Evolutionary conservation across 768 basidiomycete genomes (phyloP).

Genomic region (Auriscalpium vulgare): DNA sequence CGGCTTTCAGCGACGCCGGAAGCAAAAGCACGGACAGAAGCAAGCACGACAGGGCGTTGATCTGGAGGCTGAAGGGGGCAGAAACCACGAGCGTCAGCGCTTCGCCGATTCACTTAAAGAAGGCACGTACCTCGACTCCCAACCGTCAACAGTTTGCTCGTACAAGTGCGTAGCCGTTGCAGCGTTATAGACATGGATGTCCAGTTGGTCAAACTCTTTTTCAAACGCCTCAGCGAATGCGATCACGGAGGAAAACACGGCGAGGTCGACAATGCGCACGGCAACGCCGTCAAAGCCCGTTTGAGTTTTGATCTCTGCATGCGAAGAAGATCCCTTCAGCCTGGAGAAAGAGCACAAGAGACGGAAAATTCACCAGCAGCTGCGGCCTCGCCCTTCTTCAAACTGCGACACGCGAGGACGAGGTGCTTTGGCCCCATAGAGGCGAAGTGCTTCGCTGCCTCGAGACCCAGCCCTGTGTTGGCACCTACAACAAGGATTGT

Average conservation of each 20-base stretch:
- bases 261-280: conserved; percentile 19
- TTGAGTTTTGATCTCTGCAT: conserved; percentile 13
- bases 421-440: conserved; percentile 34
- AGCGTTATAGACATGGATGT: conserved; percentile 20
- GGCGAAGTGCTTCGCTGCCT: conserved; percentile 39
- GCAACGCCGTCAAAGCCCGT: conserved; percentile 12
- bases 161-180: conserved; percentile 16
- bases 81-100: too few relatives aligned
- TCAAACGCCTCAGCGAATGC: conserved; percentile 16
- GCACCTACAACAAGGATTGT: conserved; percentile 44
- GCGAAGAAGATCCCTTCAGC: neutral
- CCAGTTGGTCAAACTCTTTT: conserved; percentile 16
- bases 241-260: conserved; percentile 16
- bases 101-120: neutral
- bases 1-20: conserved; percentile 33
- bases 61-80: conserved; percentile 32
- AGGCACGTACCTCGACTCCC: conserved; percentile 18
- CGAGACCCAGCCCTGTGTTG: conserved; percentile 44
- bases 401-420: conserved; percentile 31
- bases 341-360: conserved; percentile 5
- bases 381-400: conserved; percentile 29
- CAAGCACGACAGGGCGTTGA: conserved; percentile 35
- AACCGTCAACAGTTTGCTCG: conserved; percentile 21
- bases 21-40: conserved; percentile 35
- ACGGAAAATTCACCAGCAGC: conserved; percentile 12